Base-by-base conservation (phyloP, 1,284 basidiomycete genomes). In the Gomphus sp. region DNA sequence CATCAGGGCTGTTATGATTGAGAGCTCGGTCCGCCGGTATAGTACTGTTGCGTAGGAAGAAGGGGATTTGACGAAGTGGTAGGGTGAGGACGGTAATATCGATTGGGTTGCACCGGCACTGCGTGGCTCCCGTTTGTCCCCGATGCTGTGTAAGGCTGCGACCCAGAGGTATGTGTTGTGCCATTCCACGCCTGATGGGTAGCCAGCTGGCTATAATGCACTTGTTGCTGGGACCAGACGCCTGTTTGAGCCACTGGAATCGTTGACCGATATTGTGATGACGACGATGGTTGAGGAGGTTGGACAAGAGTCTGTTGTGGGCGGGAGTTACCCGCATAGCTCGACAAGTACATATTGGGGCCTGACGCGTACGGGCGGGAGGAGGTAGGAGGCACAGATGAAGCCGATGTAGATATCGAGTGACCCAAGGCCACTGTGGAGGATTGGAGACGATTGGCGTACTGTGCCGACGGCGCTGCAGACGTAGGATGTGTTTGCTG, bases 331-430 rank as follows among this genome's bases (percentile, higher is more conserved):
- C 54, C 31, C 8, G 54, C 7, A 36, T 44, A 55, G 39, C 33
- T 55, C 14, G 54, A 55, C 39, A 45, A 47, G 22, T 55, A 55
- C 54, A 55, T 45, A 18, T 55, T 55, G 31, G 54, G 54, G 16
- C 25, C 28, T 28, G 54, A 28, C 25, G 18, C 25, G 43, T 55
- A 55, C 11, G 54, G 54, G 31, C 33, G 50, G n/a, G 18, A 6
- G 22, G 44, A n/a, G 4, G 18, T 10, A 8, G 44, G 36, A 11
- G 50, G 16, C 7, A 11, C 31, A 52, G 50, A 14, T 12, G 25
- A 2, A 44, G 41, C 6, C 34, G 54, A 28, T 14, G 10, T 14
- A 36, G 54, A 34, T 31, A 10, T 18, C 5, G 39, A 18, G 0
- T 47, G 34, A 39, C 22, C 39, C 18, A 18, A 22, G 18, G 51